phyloP scores from a whole-genome alignment of 305 asterid species.

The Fraxinus latifolia region DNA sequence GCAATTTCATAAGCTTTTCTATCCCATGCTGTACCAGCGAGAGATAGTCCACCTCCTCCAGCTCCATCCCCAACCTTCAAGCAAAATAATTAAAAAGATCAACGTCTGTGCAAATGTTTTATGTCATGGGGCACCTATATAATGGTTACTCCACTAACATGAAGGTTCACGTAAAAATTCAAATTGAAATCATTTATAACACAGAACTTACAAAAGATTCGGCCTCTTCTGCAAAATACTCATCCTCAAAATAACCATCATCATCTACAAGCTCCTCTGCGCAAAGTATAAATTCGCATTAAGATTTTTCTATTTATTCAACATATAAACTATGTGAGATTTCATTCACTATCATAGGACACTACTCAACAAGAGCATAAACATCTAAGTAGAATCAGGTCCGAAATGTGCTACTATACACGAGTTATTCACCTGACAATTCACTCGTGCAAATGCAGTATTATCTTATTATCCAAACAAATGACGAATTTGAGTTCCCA shows the following conservation, averaged over 20 bases:
- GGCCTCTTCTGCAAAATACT: conserved; percentile 61
- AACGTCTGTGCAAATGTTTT: not conserved
- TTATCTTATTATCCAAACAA: not conserved
- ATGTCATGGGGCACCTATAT: not conserved
- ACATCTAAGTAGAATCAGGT: not conserved
- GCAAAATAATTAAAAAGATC: not conserved
- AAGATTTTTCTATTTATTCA: not conserved
- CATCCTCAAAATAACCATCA: conserved; percentile 52
- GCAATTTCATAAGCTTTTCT: conserved; percentile 62
- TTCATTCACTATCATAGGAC: not conserved
- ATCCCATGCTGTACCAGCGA: conserved; percentile 81
- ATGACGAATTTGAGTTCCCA: not conserved
- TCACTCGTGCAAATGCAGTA: not conserved
- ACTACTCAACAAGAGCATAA: not conserved
- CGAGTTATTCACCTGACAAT: not conserved
- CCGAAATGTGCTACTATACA: not conserved
- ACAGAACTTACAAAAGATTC: conserved; percentile 49
- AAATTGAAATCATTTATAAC: not conserved
- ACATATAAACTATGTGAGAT: not conserved
- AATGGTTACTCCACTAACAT: not conserved
- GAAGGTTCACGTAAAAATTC: not conserved
- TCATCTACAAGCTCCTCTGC: conserved; percentile 45
- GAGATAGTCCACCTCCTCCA: conserved; percentile 82
- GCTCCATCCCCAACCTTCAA: conserved; percentile 81
- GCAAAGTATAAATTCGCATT: conserved; percentile 10